These are phyloP conservation scores for Pseudogymnoascus sp. DNA, from an alignment of 2,329 filamentous ascomycete species.

Conservation along the genomic window DNA sequence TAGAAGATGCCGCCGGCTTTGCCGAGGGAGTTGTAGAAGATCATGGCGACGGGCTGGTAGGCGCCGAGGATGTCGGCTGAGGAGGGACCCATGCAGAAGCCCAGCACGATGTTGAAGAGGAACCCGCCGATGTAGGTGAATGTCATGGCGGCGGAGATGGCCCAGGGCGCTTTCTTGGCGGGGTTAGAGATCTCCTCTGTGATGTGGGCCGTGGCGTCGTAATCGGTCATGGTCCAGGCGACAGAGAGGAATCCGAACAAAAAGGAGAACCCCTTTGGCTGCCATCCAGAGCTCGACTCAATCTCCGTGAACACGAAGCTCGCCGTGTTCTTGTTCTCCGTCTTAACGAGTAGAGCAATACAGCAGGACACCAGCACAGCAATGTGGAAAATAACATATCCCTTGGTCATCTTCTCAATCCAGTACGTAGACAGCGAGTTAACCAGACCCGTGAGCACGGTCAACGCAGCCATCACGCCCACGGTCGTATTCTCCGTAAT, in stretches of 20 bases:
- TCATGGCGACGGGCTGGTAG: conserved; percentile 45
- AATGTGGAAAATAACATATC: conserved; percentile 49
- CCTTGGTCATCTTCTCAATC: conserved; percentile 50
- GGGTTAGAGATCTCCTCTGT: conserved; percentile 44
- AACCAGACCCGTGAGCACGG: conserved; percentile 41
- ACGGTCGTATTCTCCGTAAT: conserved; percentile 40
- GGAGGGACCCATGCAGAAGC: conserved; percentile 44
- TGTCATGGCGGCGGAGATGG: conserved; percentile 45
- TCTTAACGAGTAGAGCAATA: conserved; percentile 42
- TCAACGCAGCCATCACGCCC: conserved; percentile 46
- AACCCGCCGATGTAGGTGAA: conserved; percentile 48
- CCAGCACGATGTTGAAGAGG: conserved; percentile 49
- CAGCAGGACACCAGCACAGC: conserved; percentile 41
- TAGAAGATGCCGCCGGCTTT: conserved; percentile 44
- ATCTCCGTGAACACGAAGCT: conserved; percentile 47
- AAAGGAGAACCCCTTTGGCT: conserved; percentile 44
- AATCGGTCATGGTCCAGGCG: conserved; percentile 52
- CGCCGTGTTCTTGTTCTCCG: conserved; percentile 41
- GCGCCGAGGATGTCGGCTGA: conserved; percentile 33
- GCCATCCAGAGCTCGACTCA: conserved; percentile 43
- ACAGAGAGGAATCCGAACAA: conserved; percentile 53
- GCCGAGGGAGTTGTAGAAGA: conserved; percentile 50
- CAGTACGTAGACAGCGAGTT: conserved; percentile 49
- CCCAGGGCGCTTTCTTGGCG: conserved; percentile 44
- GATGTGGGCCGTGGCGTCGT: conserved; percentile 39